These are phyloP conservation scores for Solanum corneliomulleri DNA, from an alignment of 257 asterid species.

Conservation along the genomic window DNA sequence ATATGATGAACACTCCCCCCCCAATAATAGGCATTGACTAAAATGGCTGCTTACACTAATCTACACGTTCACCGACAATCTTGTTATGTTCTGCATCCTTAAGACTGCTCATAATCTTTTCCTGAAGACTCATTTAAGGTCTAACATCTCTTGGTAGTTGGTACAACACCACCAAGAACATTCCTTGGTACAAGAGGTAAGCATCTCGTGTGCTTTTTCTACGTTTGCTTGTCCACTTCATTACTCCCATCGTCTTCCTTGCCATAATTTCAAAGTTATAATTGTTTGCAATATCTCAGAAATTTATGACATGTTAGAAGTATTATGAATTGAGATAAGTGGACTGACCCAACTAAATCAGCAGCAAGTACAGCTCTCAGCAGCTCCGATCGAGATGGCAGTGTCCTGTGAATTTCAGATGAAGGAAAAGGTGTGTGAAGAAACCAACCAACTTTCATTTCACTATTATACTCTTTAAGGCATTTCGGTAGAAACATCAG, in stretches of 20 bases:
- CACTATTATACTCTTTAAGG: slow-evolving; percentile 53
- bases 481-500: slow-evolving; percentile 83
- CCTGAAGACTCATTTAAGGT: not conserved
- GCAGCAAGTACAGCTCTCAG: slow-evolving; percentile 83
- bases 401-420: slow-evolving; percentile 74
- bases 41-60: not conserved
- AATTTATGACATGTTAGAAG: not conserved
- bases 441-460: slow-evolving; percentile 92
- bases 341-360: slow-evolving; percentile 75
- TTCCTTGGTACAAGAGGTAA: not conserved
- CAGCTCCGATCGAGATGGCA: slow-evolving; percentile 77
- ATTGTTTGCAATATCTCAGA: not conserved
- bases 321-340: not conserved
- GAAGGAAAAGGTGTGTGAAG: slow-evolving; percentile 93
- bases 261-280: not conserved
- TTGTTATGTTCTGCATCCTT: not conserved
- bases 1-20: not conserved
- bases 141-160: not conserved
- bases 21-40: not conserved
- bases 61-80: not conserved
- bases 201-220: not conserved
- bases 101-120: not conserved
- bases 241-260: not conserved
- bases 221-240: not conserved
- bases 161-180: not conserved